phyloP scores from a whole-genome alignment of 164 flowering plant genomes.

The Vitis riparia region DNA sequence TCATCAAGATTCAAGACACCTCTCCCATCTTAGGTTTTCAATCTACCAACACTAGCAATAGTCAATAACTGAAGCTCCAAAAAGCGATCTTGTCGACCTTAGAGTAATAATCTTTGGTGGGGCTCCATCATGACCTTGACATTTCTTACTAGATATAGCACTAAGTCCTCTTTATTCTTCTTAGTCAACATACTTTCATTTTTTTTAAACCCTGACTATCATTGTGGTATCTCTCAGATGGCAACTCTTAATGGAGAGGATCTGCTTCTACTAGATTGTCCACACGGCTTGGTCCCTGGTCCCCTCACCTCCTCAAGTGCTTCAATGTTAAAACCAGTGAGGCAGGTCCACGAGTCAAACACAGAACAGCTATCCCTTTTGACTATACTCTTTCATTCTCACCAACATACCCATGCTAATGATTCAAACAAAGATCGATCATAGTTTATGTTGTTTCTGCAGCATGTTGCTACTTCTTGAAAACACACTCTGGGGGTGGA shows the following conservation, averaged over 20 bases:
- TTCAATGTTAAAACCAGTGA: too few species aligned
- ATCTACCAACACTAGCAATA: neutral
- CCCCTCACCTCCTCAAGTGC: too few species aligned
- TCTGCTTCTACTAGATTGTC: slow-evolving; percentile 23
- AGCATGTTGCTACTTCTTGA: too few species aligned
- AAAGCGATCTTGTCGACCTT: slow-evolving; percentile 22
- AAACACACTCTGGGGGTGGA: too few species aligned
- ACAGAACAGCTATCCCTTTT: neutral
- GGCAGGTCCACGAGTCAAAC: slow-evolving; percentile 1
- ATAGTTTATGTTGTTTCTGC: too few species aligned
- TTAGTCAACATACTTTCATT: slow-evolving; percentile 13
- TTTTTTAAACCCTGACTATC: slow-evolving; percentile 1
- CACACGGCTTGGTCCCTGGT: slow-evolving; percentile 24
- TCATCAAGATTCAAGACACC: too few species aligned
- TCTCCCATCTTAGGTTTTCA: too few species aligned
- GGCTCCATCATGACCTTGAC: slow-evolving; percentile 8
- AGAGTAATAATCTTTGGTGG: slow-evolving; percentile 14
- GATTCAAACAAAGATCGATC: too few species aligned
- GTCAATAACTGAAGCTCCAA: slow-evolving; percentile 5
- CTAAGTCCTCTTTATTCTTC: slow-evolving; percentile 9
- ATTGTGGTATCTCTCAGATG: slow-evolving; percentile 3
- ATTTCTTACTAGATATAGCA: slow-evolving; percentile 23
- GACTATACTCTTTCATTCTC: too few species aligned
- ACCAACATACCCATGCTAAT: too few species aligned
- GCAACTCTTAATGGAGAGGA: slow-evolving; percentile 18